phyloP scores from a whole-genome alignment of 208 protist species.

The Leptomonas pyrrhocoris region DNA sequence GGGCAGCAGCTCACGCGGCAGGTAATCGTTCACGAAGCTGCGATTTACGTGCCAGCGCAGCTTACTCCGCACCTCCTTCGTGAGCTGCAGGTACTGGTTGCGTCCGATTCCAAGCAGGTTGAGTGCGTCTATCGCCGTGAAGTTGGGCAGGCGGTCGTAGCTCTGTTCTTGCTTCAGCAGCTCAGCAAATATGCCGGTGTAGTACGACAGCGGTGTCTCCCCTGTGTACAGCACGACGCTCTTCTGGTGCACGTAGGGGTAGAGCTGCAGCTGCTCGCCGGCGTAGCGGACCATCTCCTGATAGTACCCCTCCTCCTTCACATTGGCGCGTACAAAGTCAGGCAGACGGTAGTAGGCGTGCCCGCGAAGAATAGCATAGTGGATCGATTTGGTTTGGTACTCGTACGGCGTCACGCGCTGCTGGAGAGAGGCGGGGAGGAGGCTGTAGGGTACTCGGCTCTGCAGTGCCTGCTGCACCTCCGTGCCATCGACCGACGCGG shows the following conservation, averaged over 20 bases:
- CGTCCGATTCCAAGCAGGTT: constrained; percentile 95
- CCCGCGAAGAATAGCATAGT: constrained; percentile 53
- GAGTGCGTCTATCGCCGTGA: constrained; percentile 96
- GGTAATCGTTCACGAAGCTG: constrained; percentile 57
- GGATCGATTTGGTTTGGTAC: constrained; percentile 49
- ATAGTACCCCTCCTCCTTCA: constrained; percentile 78
- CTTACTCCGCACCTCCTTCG: constrained; percentile 93
- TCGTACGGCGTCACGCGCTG: constrained; percentile 60
- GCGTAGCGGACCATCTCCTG: constrained; percentile 61
- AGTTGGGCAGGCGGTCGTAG: constrained; percentile 97
- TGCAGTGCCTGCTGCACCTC: constrained; percentile 71
- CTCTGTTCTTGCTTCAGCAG: constrained; percentile 76
- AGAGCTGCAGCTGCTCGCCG: constrained; percentile 68
- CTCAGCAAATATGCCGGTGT: constrained; percentile 69
- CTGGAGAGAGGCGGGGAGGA: constrained; percentile 58
- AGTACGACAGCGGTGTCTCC: constrained; percentile 79
- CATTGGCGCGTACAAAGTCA: constrained; percentile 43
- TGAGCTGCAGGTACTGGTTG: constrained; percentile 97
- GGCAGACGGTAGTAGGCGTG: constrained; percentile 74
- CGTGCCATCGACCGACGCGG: constrained; percentile 28
- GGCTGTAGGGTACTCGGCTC: constrained; percentile 53
- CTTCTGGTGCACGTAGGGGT: constrained; percentile 74
- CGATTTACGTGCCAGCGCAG: constrained; percentile 80
- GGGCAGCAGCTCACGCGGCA: constrained; percentile 60
- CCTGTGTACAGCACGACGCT: constrained; percentile 66